A percentile compares a stretch with the other conserved stretches of the same genome.
These are phyloP conservation scores for Sphagnum tenellum DNA, from an alignment of 225 moss, liverwort and hornwort genomes.

Conservation along the genomic window DNA sequence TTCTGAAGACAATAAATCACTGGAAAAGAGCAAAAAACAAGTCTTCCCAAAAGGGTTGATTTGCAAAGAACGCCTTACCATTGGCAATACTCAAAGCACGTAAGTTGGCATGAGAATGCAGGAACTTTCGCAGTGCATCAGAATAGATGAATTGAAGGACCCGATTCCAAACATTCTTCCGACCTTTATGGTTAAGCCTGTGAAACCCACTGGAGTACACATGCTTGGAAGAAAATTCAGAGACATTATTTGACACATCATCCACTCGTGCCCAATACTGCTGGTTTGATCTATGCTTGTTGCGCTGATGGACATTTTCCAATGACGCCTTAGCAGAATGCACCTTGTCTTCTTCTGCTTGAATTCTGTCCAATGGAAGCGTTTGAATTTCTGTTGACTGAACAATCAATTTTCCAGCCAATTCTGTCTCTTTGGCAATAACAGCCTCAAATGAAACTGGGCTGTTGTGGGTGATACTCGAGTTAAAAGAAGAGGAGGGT, in stretches of 20 bases:
- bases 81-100: slow-evolving; percentile 29
- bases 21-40: background rate
- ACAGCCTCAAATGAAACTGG: slow-evolving; percentile 30
- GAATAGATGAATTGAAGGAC: slow-evolving; percentile 50
- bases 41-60: background rate
- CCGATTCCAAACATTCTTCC: slow-evolving; percentile 64
- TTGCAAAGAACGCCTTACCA: slow-evolving; percentile 6
- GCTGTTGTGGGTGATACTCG: slow-evolving; percentile 36
- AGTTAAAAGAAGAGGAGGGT: slow-evolving; percentile 43
- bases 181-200: slow-evolving; percentile 36
- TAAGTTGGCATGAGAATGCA: slow-evolving; percentile 62
- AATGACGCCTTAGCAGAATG: slow-evolving; percentile 25
- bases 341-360: background rate
- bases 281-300: slow-evolving; percentile 8
- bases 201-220: slow-evolving; percentile 19
- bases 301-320: slow-evolving; percentile 10
- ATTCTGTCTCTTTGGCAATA: slow-evolving; percentile 24
- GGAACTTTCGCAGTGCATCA: slow-evolving; percentile 50
- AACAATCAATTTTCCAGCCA: slow-evolving; percentile 12
- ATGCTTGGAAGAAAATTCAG: background rate
- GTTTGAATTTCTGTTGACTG: slow-evolving; percentile 20
- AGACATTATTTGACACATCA: background rate
- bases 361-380: background rate
- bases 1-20: too few species aligned
- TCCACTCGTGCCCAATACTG: slow-evolving; percentile 13